phyloP scores from a whole-genome alignment of 495 filamentous ascomycete species.

The Podospora appendiculata region DNA sequence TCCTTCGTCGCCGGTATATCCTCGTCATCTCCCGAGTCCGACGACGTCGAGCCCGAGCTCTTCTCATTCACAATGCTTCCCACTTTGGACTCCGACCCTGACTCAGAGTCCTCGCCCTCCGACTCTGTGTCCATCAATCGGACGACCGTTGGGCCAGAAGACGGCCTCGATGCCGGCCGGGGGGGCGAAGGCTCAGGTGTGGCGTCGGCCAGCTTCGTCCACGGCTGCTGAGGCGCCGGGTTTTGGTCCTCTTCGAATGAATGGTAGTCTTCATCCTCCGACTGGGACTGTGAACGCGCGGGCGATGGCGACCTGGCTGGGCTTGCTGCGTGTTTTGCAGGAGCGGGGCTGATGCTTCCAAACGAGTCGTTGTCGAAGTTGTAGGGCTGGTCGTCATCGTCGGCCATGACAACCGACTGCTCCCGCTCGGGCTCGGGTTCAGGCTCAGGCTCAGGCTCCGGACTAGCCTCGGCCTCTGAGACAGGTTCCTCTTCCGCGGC shows the following conservation, averaged over 20 bases:
- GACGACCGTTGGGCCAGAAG: conserved; percentile 21
- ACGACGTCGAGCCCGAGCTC: conserved; percentile 2
- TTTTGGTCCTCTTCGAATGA: too few species aligned
- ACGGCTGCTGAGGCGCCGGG: too few species aligned
- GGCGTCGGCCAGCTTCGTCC: too few species aligned
- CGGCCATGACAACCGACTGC: background rate
- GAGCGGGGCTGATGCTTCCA: background rate
- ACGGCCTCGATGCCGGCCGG: too few species aligned
- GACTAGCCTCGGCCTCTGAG: background rate
- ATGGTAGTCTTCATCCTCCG: too few species aligned
- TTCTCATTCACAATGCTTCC: background rate
- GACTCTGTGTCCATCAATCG: conserved; percentile 16
- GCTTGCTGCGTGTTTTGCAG: background rate
- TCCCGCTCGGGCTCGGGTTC: background rate
- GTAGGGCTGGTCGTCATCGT: background rate
- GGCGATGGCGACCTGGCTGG: background rate
- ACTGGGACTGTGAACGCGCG: too few species aligned
- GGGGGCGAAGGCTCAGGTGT: too few species aligned
- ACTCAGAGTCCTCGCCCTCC: conserved; percentile 10
- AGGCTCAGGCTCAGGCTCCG: too few species aligned
- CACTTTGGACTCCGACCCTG: background rate
- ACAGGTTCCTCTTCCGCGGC: conserved; percentile 12
- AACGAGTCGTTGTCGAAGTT: too few species aligned
- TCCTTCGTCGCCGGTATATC: background rate
- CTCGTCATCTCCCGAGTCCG: conserved; percentile 19